These are phyloP conservation scores for Oryza brachyantha DNA, from an alignment of 176 grass and related monocot genomes.

Conservation along the genomic window DNA sequence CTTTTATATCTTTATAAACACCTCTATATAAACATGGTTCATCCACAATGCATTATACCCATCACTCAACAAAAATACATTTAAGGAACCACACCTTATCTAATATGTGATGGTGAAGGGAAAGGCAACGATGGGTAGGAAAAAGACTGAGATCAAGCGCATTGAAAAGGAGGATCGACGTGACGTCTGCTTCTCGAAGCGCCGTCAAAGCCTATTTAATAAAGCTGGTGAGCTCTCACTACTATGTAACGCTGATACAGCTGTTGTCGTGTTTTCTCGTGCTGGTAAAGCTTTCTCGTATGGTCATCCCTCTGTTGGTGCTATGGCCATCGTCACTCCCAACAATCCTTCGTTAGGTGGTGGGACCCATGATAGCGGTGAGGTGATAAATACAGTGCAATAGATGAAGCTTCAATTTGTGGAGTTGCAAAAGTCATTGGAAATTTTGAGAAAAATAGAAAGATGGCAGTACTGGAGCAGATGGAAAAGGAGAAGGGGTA, in stretches of 20 bases:
- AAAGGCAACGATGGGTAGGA: constrained; percentile 24
- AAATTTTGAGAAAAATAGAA: neutral
- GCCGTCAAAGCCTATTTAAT: constrained; percentile 32
- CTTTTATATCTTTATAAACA: neutral
- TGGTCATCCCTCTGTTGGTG: constrained; percentile 27
- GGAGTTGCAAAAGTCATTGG: neutral
- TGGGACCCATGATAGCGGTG: neutral
- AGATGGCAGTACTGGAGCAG: neutral
- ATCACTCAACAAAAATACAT: neutral
- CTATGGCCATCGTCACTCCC: neutral
- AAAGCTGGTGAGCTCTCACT: constrained; percentile 46
- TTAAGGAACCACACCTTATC: neutral
- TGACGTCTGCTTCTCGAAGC: constrained; percentile 42
- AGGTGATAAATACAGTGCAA: neutral
- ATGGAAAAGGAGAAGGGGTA: neutral
- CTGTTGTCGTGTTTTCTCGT: constrained; percentile 33
- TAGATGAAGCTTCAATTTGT: neutral
- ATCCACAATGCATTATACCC: neutral
- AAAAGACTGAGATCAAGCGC: constrained; percentile 28
- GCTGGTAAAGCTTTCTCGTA: constrained; percentile 46
- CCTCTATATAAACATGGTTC: neutral
- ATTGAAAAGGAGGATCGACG: constrained; percentile 1
- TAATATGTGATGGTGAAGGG: neutral
- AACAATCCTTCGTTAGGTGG: neutral
- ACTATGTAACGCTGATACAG: constrained; percentile 36